Base-by-base conservation (phyloP, 106 monocot species). In the Vanilla planifolia region DNA sequence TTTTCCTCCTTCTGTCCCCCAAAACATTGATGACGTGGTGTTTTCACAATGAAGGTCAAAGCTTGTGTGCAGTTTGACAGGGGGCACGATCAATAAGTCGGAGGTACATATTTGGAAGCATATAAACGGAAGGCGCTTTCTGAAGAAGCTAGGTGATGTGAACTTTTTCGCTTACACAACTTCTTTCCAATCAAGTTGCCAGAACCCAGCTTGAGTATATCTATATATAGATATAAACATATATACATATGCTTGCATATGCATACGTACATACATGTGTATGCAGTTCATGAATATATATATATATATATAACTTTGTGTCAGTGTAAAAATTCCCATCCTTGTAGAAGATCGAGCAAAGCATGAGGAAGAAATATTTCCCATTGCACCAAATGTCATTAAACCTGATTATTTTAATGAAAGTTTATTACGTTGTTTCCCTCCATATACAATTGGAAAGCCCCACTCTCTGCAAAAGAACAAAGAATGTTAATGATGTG, bases 81-180 rank as follows among this genome's bases (percentile, higher is more conserved):
- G 90, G 33, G 84, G 91, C 42, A 61, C 71, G 0, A 69, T 96
- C 26, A 96, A 96, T 41, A 96, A 96, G 51, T 62, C 84, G 3
- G 96, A 91, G 61, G 87, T 91, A 36, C 96, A 96, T 33, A 87
- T 96, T 40, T 96, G 96, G 96, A 96, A 87, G 77, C 96, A 96
- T 64, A 79, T 96, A 3, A 84, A 24, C 55, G 96, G 96, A 22
- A 91, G 58, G 76, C 84, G 78, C 40, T 96, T 96, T 47, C 70
- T 46, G n/a, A 79, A 90, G 22, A 86, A 84, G 75, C 70, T 96
- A 74, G 83, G 96, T 89, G 58, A n/a, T 68, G 8, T 21, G 43
- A 3, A 30, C 45, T 6, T 74, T 48, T 4, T 14, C 5, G 0
- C 5, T 16, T 1, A 24, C 50, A 10, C 25, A n/a, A n/a, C n/a